Evolutionary conservation across 1,284 basidiomycete genomes (phyloP).

Genomic region (Phellopilus nigrolimitatus): DNA sequence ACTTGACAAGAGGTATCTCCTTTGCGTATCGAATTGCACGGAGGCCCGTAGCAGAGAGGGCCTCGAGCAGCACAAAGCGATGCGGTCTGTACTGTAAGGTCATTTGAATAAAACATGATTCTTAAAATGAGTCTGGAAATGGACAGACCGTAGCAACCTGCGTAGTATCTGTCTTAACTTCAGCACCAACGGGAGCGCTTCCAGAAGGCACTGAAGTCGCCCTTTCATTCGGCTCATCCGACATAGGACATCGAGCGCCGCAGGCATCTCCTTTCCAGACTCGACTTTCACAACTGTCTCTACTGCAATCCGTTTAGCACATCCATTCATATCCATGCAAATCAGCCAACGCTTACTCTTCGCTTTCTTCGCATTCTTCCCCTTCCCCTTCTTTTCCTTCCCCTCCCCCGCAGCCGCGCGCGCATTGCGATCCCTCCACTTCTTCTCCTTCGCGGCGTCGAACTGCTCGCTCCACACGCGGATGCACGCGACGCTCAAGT

Average conservation of each 20-base stretch:
- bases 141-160: constrained; percentile 10
- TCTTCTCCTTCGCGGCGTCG: constrained; percentile 61
- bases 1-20: constrained; percentile 92
- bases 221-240: not conserved
- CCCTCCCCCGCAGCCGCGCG: constrained; percentile 27
- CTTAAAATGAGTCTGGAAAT: not conserved
- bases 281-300: not conserved
- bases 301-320: constrained; percentile 1
- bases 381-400: constrained; percentile 27
- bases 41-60: constrained; percentile 92
- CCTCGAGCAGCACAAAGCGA: constrained; percentile 86
- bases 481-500: constrained; percentile 88
- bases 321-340: not conserved
- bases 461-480: constrained; percentile 77
- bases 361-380: constrained; percentile 26
- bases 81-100: constrained; percentile 46
- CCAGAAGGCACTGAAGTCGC: not conserved
- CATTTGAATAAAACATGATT: not conserved
- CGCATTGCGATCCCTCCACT: constrained; percentile 47
- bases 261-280: not conserved
- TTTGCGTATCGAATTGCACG: constrained; percentile 97
- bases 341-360: constrained; percentile 24
- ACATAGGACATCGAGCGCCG: constrained; percentile 13
- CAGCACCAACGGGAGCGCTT: not conserved
- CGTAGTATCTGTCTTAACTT: constrained; percentile 1